Evolutionary conservation across 2,329 filamentous ascomycete genomes (phyloP), one percentile per base, ranked within the genome.

Genomic region (Pyrenochaeta sp.): DNA sequence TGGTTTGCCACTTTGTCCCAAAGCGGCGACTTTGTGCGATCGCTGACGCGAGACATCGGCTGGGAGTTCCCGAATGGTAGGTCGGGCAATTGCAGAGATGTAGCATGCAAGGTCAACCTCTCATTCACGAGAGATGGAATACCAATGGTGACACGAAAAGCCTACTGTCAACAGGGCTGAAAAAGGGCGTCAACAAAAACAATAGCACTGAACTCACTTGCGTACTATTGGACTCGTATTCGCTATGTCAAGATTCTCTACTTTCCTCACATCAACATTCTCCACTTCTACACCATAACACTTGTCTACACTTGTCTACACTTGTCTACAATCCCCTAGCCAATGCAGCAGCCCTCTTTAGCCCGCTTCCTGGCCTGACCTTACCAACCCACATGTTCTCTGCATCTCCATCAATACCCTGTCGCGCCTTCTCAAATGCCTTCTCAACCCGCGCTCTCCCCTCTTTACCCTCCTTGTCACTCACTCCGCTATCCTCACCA

Each of bases 351-450:
- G 74, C 66, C 40, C 32, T 60, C 42, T 56, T 63, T 36, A 73
- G 29, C 9, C 66, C 64, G 4, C 27, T 51, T 0, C 72, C 72
- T 1, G 72, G 72, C 44, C 55, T 58, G 6, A 68, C 57, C 37
- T 42, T 54, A 0, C 67, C 63, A 29, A 58, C 55, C 61, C 67
- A 71, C 65, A 68, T 68, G 7, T 47, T 56, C 49, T 65, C 60
- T 17, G 48, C 59, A 43, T 64, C 63, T 6, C 58, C 60, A 63
- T 75, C 66, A 46, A 75, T 69, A 5, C 60, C 59, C 40, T 61
- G 51, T 42, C 72, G 58, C 11, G 68, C 67, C 55, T 58, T 62
- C 32, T 55, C 64, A 61, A 75, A 75, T 33, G 61, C 55, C 15
- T 45, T 31, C 33, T 66, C 61, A 2, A 70, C 64, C 44, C 56